These are phyloP conservation scores for Curvularia lunata DNA, from an alignment of 2,329 filamentous ascomycete species.

Conservation along the genomic window DNA sequence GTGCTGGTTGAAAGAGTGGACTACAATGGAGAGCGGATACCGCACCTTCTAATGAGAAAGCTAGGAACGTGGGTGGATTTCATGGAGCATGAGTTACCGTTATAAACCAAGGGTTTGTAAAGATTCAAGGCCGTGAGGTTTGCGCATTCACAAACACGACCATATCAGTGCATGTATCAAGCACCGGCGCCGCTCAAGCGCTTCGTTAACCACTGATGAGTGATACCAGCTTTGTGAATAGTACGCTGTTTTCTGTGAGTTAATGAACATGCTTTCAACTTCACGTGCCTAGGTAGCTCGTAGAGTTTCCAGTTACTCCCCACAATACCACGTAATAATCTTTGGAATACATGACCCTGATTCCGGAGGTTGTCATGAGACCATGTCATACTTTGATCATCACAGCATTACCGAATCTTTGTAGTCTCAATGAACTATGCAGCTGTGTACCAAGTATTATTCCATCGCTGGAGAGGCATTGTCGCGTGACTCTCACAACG, in stretches of 20 bases:
- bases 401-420: not conserved
- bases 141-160: conserved; percentile 3
- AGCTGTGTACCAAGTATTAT: not conserved
- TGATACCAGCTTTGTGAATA: not conserved
- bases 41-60: not conserved
- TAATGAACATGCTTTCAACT: not conserved
- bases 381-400: not conserved
- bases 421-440: not conserved
- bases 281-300: not conserved
- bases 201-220: not conserved
- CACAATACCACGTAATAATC: not conserved
- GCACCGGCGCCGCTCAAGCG: not conserved
- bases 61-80: not conserved
- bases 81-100: not conserved
- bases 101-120: conserved; percentile 8
- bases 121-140: conserved; percentile 1
- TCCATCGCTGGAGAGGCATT: not conserved
- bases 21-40: not conserved
- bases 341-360: not conserved
- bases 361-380: not conserved
- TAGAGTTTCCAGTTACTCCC: too few species aligned
- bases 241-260: not conserved
- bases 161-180: not conserved
- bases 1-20: not conserved
- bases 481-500: not conserved